Evolutionary conservation across 2,329 filamentous ascomycete genomes (phyloP).

Genomic region (Aureobasidium sp.): DNA sequence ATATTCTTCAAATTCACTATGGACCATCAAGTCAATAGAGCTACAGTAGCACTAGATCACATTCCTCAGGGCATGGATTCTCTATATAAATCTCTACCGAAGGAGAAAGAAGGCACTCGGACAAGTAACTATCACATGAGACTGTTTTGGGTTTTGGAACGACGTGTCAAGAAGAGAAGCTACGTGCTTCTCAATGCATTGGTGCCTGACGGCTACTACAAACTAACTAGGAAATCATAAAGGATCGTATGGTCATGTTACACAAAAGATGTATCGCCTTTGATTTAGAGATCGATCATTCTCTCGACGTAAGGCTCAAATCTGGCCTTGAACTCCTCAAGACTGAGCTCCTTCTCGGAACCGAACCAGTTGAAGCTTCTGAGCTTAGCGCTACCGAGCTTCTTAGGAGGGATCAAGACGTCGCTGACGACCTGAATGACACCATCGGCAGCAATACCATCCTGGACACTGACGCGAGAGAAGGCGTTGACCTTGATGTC

Average conservation of each 20-base stretch:
- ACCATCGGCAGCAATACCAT: slow-evolving; percentile 69
- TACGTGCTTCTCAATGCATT: background rate
- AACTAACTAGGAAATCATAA: background rate
- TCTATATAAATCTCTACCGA: too few species aligned
- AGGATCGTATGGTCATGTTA: slow-evolving; percentile 8
- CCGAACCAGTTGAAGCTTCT: slow-evolving; percentile 32
- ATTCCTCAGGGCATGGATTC: too few species aligned
- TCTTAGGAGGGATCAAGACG: slow-evolving; percentile 70
- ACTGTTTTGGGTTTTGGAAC: too few species aligned
- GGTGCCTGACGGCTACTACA: background rate
- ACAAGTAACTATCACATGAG: too few species aligned
- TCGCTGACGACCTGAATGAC: slow-evolving; percentile 70
- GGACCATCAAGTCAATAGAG: too few species aligned
- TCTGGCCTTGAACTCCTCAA: slow-evolving; percentile 55
- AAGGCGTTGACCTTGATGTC: slow-evolving; percentile 70
- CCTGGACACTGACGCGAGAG: slow-evolving; percentile 56
- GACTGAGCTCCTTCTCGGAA: slow-evolving; percentile 46
- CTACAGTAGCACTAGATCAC: too few species aligned
- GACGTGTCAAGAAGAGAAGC: background rate
- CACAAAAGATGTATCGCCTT: background rate
- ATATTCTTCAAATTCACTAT: too few species aligned
- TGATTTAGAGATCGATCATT: slow-evolving; percentile 12
- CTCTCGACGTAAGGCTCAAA: slow-evolving; percentile 40
- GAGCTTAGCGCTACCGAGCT: slow-evolving; percentile 31
- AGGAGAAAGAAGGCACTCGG: too few species aligned